A percentile compares a stretch with the other conserved stretches of the same genome.
Evolutionary conservation across 768 basidiomycete genomes (phyloP).

Genomic region (Psilocybe tampanensis): DNA sequence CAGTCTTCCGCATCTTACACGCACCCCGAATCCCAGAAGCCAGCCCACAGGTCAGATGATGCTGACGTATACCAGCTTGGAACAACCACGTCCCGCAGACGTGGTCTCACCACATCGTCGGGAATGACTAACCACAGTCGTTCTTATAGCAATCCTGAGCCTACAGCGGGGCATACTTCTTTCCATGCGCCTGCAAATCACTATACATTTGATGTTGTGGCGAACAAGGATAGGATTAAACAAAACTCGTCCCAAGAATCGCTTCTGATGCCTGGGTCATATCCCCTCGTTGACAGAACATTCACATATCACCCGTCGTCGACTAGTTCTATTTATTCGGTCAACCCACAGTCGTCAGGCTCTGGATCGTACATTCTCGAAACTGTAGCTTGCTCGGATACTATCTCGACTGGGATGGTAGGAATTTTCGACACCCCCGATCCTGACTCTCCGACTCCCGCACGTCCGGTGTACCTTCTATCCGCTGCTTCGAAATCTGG

Average conservation of each 20-base stretch:
- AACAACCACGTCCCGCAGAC: not conserved
- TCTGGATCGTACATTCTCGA: not conserved
- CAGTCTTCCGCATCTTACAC: not conserved
- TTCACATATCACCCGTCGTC: not conserved
- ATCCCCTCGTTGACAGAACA: not conserved
- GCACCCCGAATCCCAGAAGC: not conserved
- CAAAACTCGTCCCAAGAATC: not conserved
- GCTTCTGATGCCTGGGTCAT: not conserved
- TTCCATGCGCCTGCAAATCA: not conserved
- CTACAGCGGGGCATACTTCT: not conserved
- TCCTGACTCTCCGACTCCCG: not conserved
- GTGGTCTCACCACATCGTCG: not conserved
- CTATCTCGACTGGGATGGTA: not conserved
- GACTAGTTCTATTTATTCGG: not conserved
- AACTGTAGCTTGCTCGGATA: not conserved
- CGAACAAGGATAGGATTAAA: not conserved
- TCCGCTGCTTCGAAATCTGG: not conserved
- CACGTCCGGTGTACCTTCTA: not conserved
- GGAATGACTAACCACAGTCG: not conserved
- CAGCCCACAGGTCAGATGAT: not conserved
- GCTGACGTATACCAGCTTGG: not conserved
- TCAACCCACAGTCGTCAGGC: not conserved
- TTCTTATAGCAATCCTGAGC: not conserved
- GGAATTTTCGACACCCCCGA: not conserved
- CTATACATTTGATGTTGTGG: not conserved